These are phyloP conservation scores for Corylus avellana DNA, from an alignment of 306 rosid species.

Conservation along the genomic window DNA sequence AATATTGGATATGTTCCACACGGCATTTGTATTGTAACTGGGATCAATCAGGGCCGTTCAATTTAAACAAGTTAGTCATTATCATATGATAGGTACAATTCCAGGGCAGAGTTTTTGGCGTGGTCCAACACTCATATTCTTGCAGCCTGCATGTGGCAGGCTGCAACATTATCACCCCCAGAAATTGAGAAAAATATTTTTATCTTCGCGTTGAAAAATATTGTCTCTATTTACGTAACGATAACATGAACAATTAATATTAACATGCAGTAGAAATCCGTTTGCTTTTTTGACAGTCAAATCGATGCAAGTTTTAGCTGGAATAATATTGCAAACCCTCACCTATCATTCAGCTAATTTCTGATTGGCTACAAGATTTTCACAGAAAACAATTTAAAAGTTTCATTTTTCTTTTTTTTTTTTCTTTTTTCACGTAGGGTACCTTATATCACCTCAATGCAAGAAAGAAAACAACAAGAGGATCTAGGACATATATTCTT, in stretches of 20 bases:
- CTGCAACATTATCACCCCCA: slow-evolving; percentile 31
- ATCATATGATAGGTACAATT: slow-evolving; percentile 57
- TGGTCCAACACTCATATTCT: slow-evolving; percentile 56
- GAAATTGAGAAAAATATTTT: slow-evolving; percentile 8
- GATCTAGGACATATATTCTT: slow-evolving; percentile 14
- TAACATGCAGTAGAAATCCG: slow-evolving; percentile 11
- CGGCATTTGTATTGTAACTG: slow-evolving; percentile 5
- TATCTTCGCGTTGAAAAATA: slow-evolving; percentile 27
- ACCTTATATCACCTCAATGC: slow-evolving; percentile 25
- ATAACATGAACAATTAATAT: slow-evolving; percentile 18
- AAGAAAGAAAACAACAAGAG: slow-evolving; percentile 39
- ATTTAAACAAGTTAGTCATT: slow-evolving; percentile 60
- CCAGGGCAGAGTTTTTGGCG: slow-evolving; percentile 61
- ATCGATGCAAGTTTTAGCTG: slow-evolving; percentile 22
- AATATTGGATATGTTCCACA: slow-evolving; percentile 23
- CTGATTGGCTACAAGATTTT: slow-evolving; percentile 25
- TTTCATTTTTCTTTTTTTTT: too few species aligned
- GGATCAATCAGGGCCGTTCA: slow-evolving; percentile 42
- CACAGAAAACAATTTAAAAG: slow-evolving; percentile 13
- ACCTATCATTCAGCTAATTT: slow-evolving; percentile 30
- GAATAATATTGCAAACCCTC: slow-evolving; percentile 24
- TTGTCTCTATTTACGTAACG: slow-evolving; percentile 3
- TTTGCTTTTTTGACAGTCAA: slow-evolving; percentile 32
- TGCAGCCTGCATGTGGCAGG: slow-evolving; percentile 18
- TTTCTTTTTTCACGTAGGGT: slow-evolving; percentile 1